phyloP scores from a whole-genome alignment of 805 yeast species.

The Candida arabinofermentans region DNA sequence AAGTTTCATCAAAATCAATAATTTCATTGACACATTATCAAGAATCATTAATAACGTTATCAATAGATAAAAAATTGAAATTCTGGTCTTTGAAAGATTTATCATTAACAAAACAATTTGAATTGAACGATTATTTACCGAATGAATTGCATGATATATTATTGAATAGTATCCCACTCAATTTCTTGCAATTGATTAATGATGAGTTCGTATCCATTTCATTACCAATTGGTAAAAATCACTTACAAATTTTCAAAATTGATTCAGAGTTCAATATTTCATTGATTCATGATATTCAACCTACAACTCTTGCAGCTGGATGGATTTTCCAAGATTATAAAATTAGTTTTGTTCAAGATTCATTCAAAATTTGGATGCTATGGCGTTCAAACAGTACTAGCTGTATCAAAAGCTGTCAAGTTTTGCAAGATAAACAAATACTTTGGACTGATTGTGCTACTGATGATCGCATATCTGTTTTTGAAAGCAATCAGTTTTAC shows the following conservation, averaged over 20 bases:
- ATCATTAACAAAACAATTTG: conserved; percentile 15
- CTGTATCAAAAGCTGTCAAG: conserved; percentile 18
- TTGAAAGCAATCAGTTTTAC: conserved; percentile 8
- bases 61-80: conserved; percentile 51
- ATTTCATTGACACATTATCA: conserved; percentile 14
- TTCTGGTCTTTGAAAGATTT: conserved; percentile 54
- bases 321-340: conserved; percentile 27
- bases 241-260: conserved; percentile 21
- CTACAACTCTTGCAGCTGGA: conserved; percentile 13
- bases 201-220: conserved; percentile 18
- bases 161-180: conserved; percentile 18
- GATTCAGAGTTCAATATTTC: conserved; percentile 7
- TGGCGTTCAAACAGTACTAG: conserved; percentile 23
- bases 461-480: conserved; percentile 5
- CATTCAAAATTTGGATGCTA: conserved; percentile 18
- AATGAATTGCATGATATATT: conserved; percentile 14
- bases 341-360: conserved; percentile 5
- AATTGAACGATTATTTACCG: conserved; percentile 22
- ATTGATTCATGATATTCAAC: conserved; percentile 8
- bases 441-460: conserved; percentile 15
- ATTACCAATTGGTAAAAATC: conserved; percentile 24
- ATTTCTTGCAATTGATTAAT: conserved; percentile 10
- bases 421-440: conserved; percentile 1
- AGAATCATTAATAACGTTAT: conserved; percentile 35
- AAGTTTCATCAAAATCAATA: conserved; percentile 23